A percentile compares a stretch with the other conserved stretches of the same genome.
Evolutionary conservation across 768 basidiomycete species (phyloP).

Genomic region (Chalciporus chontae): DNA sequence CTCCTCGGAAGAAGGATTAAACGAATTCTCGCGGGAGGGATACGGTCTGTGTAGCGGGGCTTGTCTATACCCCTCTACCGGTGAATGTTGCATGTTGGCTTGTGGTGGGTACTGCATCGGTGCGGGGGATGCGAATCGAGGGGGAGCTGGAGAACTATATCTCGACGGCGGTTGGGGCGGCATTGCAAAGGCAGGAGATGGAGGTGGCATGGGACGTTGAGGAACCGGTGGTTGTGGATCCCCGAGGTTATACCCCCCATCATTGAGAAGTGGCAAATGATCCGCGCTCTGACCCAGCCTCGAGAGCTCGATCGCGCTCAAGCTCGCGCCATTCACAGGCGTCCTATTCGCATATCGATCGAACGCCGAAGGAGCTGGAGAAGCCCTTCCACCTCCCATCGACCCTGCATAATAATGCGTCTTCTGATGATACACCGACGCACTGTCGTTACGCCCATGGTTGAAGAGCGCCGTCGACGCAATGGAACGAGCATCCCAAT

Average conservation of each 20-base stretch:
- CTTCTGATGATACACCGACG: slow-evolving; percentile 40
- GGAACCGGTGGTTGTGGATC: slow-evolving; percentile 23
- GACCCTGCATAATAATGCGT: slow-evolving; percentile 38
- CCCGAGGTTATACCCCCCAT: slow-evolving; percentile 15
- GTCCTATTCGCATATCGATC: slow-evolving; percentile 57
- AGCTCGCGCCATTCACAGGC: slow-evolving; percentile 29
- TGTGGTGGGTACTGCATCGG: slow-evolving; percentile 40
- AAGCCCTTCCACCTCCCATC: slow-evolving; percentile 32
- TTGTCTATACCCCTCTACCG: slow-evolving; percentile 45
- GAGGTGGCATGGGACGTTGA: slow-evolving; percentile 21
- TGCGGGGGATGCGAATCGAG: slow-evolving; percentile 36
- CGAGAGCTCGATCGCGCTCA: slow-evolving; percentile 50
- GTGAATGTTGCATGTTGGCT: slow-evolving; percentile 20
- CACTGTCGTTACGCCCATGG: slow-evolving; percentile 34
- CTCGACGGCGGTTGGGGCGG: slow-evolving; percentile 21
- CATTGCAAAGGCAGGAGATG: slow-evolving; percentile 3
- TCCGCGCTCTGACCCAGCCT: slow-evolving; percentile 49
- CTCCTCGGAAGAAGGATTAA: slow-evolving; percentile 12
- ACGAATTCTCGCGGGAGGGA: slow-evolving; percentile 17
- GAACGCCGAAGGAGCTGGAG: slow-evolving; percentile 46
- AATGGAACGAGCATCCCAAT: slow-evolving; percentile 84
- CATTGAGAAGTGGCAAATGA: slow-evolving; percentile 57
- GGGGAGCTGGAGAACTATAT: slow-evolving; percentile 27
- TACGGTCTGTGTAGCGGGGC: slow-evolving; percentile 63
- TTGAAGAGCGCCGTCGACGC: slow-evolving; percentile 53